phyloP scores from a whole-genome alignment of 2,329 filamentous ascomycete species.

The Colletotrichum sp. region DNA sequence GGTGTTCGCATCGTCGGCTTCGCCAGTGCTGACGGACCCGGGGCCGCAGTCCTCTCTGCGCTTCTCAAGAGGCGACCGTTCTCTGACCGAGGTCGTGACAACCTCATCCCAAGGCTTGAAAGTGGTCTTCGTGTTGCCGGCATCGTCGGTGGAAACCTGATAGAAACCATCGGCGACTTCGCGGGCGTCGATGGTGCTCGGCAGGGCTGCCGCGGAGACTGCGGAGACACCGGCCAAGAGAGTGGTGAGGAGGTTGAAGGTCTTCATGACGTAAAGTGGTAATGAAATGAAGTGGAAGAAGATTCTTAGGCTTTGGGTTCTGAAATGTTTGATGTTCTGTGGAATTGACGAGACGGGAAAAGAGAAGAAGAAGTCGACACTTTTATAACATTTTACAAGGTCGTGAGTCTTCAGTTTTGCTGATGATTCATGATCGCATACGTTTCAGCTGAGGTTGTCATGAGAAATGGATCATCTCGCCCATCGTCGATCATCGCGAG shows the following conservation, averaged over 20 bases:
- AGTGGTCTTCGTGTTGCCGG: neutral
- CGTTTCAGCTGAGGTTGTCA: neutral
- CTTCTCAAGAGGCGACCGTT: neutral
- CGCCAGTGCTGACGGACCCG: neutral
- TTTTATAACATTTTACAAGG: neutral
- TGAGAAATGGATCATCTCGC: neutral
- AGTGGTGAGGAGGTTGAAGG: neutral
- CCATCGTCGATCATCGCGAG: neutral
- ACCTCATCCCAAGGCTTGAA: neutral
- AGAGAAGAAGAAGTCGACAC: neutral
- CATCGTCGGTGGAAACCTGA: neutral
- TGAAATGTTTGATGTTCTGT: neutral
- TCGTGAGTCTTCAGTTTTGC: neutral
- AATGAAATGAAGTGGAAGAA: neutral
- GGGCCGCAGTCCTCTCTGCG: neutral
- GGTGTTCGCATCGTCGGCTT: neutral
- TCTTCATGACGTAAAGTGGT: neutral
- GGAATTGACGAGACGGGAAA: neutral
- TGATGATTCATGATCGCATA: neutral
- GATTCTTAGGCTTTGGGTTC: neutral
- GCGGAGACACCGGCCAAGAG: neutral
- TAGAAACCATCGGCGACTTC: neutral
- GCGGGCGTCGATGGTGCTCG: neutral
- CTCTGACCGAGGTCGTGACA: neutral
- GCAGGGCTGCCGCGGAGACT: neutral